Percentiles rank a stretch among this genome's conserved stretches.
Evolutionary conservation across 2,329 filamentous ascomycete genomes (phyloP).

Genomic region (Onygena corvina): DNA sequence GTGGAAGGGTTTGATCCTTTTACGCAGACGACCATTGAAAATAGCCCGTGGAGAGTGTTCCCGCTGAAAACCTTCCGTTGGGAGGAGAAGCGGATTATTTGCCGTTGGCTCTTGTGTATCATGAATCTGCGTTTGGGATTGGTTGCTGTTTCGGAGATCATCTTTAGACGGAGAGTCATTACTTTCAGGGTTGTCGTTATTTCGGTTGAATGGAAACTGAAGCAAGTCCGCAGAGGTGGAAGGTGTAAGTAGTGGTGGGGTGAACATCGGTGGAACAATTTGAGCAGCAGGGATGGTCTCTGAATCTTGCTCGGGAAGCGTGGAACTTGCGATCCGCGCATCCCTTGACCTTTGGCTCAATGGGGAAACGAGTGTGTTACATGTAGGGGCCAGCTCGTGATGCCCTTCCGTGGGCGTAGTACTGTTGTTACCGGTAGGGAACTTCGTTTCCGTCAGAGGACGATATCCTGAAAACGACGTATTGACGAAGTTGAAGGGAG

Average conservation of each 20-base stretch:
- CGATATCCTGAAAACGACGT: too few relatives aligned
- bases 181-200: not conserved
- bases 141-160: too few relatives aligned
- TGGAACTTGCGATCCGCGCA: not conserved
- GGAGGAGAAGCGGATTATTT: not conserved
- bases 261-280: not conserved
- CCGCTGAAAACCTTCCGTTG: not conserved
- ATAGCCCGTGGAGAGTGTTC: not conserved
- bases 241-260: not conserved
- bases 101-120: not conserved
- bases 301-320: not conserved
- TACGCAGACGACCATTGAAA: constrained; percentile 1
- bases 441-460: too few relatives aligned
- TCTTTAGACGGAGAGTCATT: not conserved
- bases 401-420: not conserved
- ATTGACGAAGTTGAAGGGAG: too few relatives aligned
- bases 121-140: not conserved
- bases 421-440: not conserved
- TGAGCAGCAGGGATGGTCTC: not conserved
- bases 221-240: not conserved
- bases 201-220: not conserved
- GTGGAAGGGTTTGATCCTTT: constrained; percentile 23
- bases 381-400: not conserved
- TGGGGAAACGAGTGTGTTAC: not conserved
- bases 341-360: not conserved